Conservation (phyloP, 2,329 filamentous ascomycete genomes). For the Xylariaceae sp. region DNA sequence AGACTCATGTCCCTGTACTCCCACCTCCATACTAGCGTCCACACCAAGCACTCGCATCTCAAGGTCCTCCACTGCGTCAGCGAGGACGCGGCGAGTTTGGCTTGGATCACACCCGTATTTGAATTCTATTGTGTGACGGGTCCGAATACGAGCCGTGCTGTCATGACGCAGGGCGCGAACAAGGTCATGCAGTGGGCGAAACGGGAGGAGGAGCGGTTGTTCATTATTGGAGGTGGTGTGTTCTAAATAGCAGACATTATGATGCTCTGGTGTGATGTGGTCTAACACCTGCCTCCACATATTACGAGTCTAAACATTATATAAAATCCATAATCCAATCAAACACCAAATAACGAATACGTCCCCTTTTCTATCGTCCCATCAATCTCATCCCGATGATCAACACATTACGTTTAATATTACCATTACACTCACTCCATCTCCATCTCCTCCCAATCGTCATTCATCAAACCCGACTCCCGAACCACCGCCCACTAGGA, state of each 20-base stretch:
- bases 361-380: too few species aligned
- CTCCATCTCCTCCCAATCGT: too few species aligned
- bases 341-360: too few species aligned
- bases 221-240: slow-evolving; percentile 97
- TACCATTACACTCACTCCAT: too few species aligned
- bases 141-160: slow-evolving; percentile 60
- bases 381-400: too few species aligned
- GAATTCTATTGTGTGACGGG: slow-evolving; percentile 95
- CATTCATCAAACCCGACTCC: too few species aligned
- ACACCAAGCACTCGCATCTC: slow-evolving; percentile 77
- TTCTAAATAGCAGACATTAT: slow-evolving; percentile 42
- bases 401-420: too few species aligned
- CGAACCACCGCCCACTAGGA: too few species aligned
- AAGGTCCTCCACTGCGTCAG: slow-evolving; percentile 81
- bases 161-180: slow-evolving; percentile 81
- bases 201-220: slow-evolving; percentile 87
- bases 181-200: slow-evolving; percentile 89
- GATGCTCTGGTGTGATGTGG: too few species aligned
- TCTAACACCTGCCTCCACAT: too few species aligned
- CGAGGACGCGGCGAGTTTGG: slow-evolving; percentile 74
- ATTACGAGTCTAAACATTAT: too few species aligned
- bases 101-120: slow-evolving; percentile 87
- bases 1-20: slow-evolving; percentile 83
- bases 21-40: slow-evolving; percentile 78
- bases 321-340: too few species aligned